Base-by-base conservation (phyloP, 371 early-diverging fungal species). In the Thermomucor indicae-seudaticae region DNA sequence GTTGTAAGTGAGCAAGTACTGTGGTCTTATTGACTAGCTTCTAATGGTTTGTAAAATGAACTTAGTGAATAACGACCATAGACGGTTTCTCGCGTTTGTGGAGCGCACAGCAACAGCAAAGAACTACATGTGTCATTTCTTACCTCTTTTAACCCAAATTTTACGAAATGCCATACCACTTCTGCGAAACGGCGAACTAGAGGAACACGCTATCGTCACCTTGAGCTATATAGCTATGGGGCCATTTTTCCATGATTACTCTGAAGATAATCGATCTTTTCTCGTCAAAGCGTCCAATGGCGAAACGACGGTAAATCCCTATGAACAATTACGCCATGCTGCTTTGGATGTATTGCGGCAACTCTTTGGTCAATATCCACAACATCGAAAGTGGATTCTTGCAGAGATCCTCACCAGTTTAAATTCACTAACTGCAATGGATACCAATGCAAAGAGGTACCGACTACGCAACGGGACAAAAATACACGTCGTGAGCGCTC, bases 321-420 rank as follows among this genome's bases (percentile, higher is more conserved):
- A 65, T 23, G 82, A 77, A 34, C 75, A 67, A 17, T 55, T 80
- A 43, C 76, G 80, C 39, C 62, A 70, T 14, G 53, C 53, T 16
- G 67, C 81, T 0, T 53, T 80, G 32, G 64, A 70, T 43, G 63
- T 78, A 28, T 57, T 84, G 23, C 70, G 70, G 4, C 62, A 54
- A 41, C 50, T 94, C 8, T 92, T 89, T 58, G 77, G 81, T 20
- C 62, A 63, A 31, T 71, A 86, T 23, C 67, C 80, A 0, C 69
- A 64, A 1, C 92, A 92, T 47, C 75, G 93, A 20, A 55, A 64
- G 14, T 88, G 90, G 83, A 89, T 95, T 14, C 65, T 95, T 20
- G 93, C 91, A 40, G 95, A 95, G 51, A 81, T 91, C 17, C 65
- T 92, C 19, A 81, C 83, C 0, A 81, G 83, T 29, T 55, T 93